Conservation (phyloP, 495 filamentous ascomycete genomes). For the Talaromyces liani region DNA sequence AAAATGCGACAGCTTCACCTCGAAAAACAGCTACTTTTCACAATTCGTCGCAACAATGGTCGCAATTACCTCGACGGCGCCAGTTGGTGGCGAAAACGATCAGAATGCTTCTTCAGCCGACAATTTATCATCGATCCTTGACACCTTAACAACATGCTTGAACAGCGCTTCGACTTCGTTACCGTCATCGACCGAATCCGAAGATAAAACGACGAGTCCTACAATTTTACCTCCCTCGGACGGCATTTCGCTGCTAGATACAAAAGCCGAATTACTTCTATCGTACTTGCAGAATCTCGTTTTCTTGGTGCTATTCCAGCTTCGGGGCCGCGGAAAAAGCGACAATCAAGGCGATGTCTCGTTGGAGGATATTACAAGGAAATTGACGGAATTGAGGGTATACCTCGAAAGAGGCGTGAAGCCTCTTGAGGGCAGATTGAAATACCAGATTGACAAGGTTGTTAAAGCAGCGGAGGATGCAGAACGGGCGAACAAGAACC, state of each 20-base stretch:
- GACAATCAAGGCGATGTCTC: constrained; percentile 21
- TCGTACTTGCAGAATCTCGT: constrained; percentile 93
- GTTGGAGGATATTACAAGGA: constrained; percentile 61
- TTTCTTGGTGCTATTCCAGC: constrained; percentile 76
- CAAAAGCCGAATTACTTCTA: constrained; percentile 90
- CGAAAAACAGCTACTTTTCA: background rate
- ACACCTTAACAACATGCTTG: constrained; percentile 56
- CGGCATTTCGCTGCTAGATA: constrained; percentile 88
- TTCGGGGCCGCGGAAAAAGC: constrained; percentile 47
- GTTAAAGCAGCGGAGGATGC: constrained; percentile 78
- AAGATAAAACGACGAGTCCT: constrained; percentile 15
- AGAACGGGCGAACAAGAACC: constrained; percentile 30
- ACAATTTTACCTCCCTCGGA: constrained; percentile 60
- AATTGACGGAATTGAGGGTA: constrained; percentile 75
- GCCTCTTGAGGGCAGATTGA: constrained; percentile 77
- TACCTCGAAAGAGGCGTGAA: constrained; percentile 87
- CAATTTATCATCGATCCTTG: constrained; percentile 37
- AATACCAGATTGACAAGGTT: constrained; percentile 86
- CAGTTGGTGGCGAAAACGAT: background rate
- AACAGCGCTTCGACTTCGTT: constrained; percentile 52
- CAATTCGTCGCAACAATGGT: background rate
- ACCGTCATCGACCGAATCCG: constrained; percentile 34
- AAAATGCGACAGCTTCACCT: background rate
- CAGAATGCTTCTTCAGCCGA: background rate
- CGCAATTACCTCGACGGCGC: background rate